Base-by-base conservation (phyloP, 192 early-diverging fungal genomes). In the Coemansia sp. region DNA sequence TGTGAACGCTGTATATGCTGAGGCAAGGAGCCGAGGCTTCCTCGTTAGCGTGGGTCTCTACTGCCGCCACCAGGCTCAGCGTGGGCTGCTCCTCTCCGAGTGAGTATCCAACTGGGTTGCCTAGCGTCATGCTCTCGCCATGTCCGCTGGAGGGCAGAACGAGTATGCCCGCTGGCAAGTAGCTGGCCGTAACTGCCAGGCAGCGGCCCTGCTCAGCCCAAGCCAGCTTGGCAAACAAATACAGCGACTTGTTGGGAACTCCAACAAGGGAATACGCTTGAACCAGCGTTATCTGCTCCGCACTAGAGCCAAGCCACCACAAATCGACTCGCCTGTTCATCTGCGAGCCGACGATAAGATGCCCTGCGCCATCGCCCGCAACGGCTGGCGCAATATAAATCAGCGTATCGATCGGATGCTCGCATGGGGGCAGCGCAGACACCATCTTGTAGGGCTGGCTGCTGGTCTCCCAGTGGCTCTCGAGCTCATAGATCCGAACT, bases 1-100 rank as follows among this genome's bases (percentile, higher is more conserved):
- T 69, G 36, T 79, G 77, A 18, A 79, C 77, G 58, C 71, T 63
- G 37, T 79, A 79, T 23, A 79, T 53, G 53, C 77, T 79, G 46
- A 79, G 63, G 18, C 34, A 56, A 1, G 65, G 16, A 0, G 61
- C 55, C 20, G 60, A n/a, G 3, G 40, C 0, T 1, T 43, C 55
- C 1, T 33, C 70, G 9, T 34, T 28, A 23, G 38, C 51, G 23
- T 63, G 64, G 8, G 67, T 36, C 61, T 79, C 77, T 26, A 70
- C 60, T 0, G 67, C 59, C 21, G 77, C 46, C 2, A 70, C 71
- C 14, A 79, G 35, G 34, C 71, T 79, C 36, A 79, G 51, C 0
- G 65, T 63, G 0, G 62, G 65, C 50, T 79, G 77, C 3, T 79
- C 77, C 9, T 71, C 72, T 26, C 68, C 77, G 14, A 74, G 59